Conservation (phyloP, 345 rosid genomes). For the Boechera retrofracta region DNA sequence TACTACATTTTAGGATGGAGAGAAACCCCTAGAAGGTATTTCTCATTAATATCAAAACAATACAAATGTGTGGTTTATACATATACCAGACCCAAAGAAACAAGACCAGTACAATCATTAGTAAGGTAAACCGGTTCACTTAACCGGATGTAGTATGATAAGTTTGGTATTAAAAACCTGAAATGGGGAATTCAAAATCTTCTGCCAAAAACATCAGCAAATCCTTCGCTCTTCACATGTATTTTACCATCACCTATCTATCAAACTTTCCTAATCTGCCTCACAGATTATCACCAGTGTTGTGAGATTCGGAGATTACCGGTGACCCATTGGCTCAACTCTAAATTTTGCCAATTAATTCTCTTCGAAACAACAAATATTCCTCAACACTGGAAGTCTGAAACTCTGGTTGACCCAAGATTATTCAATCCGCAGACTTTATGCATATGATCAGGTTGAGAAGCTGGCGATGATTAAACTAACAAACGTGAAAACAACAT, state of each 20-base stretch:
- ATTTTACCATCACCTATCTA: constrained; percentile 25
- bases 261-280: background rate
- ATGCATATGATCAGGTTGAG: constrained; percentile 51
- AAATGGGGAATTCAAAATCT: background rate
- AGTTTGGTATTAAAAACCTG: too few species aligned
- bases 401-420: background rate
- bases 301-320: constrained; percentile 7
- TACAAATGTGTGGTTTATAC: constrained; percentile 29
- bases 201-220: constrained; percentile 17
- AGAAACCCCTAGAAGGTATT: constrained; percentile 7
- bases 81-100: background rate
- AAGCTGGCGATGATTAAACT: constrained; percentile 70
- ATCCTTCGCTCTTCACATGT: constrained; percentile 26
- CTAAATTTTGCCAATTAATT: constrained; percentile 6
- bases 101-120: background rate
- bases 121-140: background rate
- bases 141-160: background rate
- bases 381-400: background rate
- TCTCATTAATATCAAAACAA: constrained; percentile 17
- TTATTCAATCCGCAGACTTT: constrained; percentile 4
- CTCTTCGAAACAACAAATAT: background rate
- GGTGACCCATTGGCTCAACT: background rate
- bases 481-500: constrained; percentile 67
- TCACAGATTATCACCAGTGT: background rate
- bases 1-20: background rate